A percentile compares a stretch with the other conserved stretches of the same genome.
Conservation (phyloP, 2,329 filamentous ascomycete species). For the Aspergillus chevalieri region DNA sequence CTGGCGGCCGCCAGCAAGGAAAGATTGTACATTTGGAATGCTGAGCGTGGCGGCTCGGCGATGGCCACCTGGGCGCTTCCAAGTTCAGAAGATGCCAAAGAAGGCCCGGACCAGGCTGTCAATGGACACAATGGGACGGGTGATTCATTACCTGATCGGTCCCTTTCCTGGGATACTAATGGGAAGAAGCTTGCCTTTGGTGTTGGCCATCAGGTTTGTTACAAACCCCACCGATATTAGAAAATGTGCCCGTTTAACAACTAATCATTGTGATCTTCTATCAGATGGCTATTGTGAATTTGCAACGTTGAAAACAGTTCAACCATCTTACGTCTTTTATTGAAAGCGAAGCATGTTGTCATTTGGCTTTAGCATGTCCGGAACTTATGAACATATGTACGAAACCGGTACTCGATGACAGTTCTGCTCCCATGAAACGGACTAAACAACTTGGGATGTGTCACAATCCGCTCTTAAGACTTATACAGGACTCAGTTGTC, state of each 20-base stretch:
- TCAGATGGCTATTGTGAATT: slow-evolving; percentile 35
- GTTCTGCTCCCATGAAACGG: no score
- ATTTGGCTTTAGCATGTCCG: no score
- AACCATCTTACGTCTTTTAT: no score
- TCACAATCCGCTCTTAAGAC: no score
- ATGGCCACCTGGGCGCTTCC: slow-evolving; percentile 37
- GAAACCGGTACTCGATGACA: no score
- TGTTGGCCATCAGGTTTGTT: slow-evolving; percentile 43
- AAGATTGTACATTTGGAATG: slow-evolving; percentile 42
- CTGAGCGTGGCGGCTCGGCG: slow-evolving; percentile 37
- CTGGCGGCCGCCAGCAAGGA: slow-evolving; percentile 41
- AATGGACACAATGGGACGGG: slow-evolving; percentile 32
- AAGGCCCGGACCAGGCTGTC: slow-evolving; percentile 21
- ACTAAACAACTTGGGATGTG: no score
- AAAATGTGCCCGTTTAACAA: slow-evolving; percentile 1
- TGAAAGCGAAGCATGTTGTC: no score
- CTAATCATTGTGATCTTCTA: slow-evolving; percentile 2
- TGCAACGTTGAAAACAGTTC: slow-evolving; percentile 27
- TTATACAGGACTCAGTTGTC: no score
- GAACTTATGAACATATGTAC: no score
- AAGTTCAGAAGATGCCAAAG: slow-evolving; percentile 23
- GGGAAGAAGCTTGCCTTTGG: slow-evolving; percentile 49
- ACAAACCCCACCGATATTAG: neutral
- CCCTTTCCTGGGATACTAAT: slow-evolving; percentile 48
- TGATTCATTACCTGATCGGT: slow-evolving; percentile 28